Evolutionary conservation across 2,329 filamentous ascomycete genomes (phyloP).

Genomic region (Tolypocladium endophyticum): DNA sequence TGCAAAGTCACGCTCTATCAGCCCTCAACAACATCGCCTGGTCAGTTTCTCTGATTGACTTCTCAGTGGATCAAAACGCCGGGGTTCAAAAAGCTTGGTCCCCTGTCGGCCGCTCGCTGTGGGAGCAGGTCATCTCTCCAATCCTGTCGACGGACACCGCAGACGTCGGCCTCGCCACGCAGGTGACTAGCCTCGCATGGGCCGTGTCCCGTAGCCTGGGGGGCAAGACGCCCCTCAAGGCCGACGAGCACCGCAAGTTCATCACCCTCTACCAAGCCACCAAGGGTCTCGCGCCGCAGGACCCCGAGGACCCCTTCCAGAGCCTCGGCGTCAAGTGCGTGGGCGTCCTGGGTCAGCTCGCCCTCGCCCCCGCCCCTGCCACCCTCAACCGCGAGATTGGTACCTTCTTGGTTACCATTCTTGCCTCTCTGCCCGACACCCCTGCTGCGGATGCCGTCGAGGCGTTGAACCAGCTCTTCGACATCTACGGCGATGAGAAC

Average conservation of each 20-base stretch:
- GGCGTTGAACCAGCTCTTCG: slow-evolving; percentile 55
- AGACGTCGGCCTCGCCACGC: slow-evolving; percentile 50
- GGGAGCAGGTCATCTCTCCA: slow-evolving; percentile 43
- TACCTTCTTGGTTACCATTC: slow-evolving; percentile 47
- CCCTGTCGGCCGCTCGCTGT: slow-evolving; percentile 43
- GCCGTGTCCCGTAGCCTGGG: slow-evolving; percentile 48
- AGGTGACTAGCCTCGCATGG: slow-evolving; percentile 57
- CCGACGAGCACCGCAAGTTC: slow-evolving; percentile 50
- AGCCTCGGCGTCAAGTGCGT: slow-evolving; percentile 55
- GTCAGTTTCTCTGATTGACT: slow-evolving; percentile 53
- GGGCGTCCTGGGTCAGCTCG: slow-evolving; percentile 55
- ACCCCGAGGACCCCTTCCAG: slow-evolving; percentile 45
- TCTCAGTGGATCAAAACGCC: slow-evolving; percentile 40
- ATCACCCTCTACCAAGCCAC: slow-evolving; percentile 55
- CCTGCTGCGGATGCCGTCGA: slow-evolving; percentile 50
- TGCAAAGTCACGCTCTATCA: slow-evolving; percentile 45
- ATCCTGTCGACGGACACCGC: slow-evolving; percentile 51
- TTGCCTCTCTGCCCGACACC: slow-evolving; percentile 40
- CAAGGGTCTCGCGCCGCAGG: slow-evolving; percentile 18
- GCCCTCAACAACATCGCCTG: slow-evolving; percentile 59
- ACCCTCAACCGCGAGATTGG: slow-evolving; percentile 52
- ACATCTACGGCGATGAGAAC: slow-evolving; percentile 54
- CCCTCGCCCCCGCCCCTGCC: slow-evolving; percentile 41
- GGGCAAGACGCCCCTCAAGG: slow-evolving; percentile 34
- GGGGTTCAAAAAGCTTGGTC: slow-evolving; percentile 44